phyloP scores from a whole-genome alignment of 2,329 filamentous ascomycete genomes.

The Fusarium dlaminii region DNA sequence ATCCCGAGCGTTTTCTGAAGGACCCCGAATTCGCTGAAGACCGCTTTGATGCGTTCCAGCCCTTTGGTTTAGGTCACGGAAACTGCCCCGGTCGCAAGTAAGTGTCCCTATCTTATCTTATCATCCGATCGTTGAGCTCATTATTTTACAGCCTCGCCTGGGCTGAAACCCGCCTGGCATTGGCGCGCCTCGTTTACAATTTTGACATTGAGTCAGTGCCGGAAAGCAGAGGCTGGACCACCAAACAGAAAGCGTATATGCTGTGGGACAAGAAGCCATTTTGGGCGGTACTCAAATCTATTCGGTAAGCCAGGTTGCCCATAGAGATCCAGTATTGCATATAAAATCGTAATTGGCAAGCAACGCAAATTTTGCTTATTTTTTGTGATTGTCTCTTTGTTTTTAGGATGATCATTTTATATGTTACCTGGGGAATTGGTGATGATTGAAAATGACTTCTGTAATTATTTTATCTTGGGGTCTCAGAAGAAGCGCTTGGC shows the following conservation, averaged over 20 bases:
- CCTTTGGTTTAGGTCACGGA: not conserved
- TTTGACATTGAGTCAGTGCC: not conserved
- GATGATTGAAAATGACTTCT: not conserved
- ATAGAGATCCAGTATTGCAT: not conserved
- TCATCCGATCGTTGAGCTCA: not conserved
- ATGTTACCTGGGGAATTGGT: not conserved
- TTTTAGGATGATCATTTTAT: fast-evolving
- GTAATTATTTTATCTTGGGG: no score
- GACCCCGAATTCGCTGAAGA: not conserved
- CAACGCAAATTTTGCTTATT: fast-evolving
- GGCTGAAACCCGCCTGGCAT: not conserved
- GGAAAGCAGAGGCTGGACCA: not conserved
- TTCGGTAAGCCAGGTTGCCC: not conserved
- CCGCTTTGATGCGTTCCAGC: not conserved
- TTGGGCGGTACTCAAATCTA: not conserved
- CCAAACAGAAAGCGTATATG: not conserved
- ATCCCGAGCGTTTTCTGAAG: not conserved
- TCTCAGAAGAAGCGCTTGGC: not conserved
- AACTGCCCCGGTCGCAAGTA: not conserved
- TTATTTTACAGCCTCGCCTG: not conserved
- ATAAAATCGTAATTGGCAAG: no score
- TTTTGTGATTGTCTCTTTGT: fast-evolving
- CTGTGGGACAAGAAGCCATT: not conserved
- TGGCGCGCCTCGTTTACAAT: not conserved
- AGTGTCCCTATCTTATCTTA: not conserved